A percentile compares a stretch with the other conserved stretches of the same genome.
Conservation (phyloP, 371 early-diverging fungal genomes). For the Rhizopus delemar region DNA sequence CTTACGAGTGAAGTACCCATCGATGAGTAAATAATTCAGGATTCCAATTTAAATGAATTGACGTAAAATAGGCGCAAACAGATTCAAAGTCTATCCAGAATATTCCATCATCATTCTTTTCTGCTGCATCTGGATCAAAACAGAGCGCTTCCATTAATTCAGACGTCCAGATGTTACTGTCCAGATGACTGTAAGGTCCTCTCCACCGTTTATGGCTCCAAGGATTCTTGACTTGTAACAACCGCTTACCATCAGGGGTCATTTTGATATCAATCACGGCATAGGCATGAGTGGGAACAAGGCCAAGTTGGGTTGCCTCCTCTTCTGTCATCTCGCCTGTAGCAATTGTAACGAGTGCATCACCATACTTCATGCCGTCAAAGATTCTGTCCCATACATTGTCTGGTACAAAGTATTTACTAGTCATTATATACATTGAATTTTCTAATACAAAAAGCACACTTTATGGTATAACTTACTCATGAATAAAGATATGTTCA, state of each 20-base stretch:
- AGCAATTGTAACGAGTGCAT: constrained; percentile 66
- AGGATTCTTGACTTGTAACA: constrained; percentile 81
- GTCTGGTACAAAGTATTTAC: constrained; percentile 60
- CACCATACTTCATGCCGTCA: constrained; percentile 69
- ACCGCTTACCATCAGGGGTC: constrained; percentile 27
- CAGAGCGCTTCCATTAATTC: constrained; percentile 63
- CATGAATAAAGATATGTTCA: constrained; percentile 84
- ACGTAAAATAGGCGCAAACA: constrained; percentile 74
- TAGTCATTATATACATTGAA: constrained; percentile 14
- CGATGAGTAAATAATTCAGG: constrained; percentile 69
- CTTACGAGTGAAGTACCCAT: constrained; percentile 62
- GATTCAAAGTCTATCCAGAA: constrained; percentile 90
- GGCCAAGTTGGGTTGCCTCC: constrained; percentile 67
- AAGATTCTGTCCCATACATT: constrained; percentile 75
- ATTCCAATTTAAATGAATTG: constrained; percentile 90
- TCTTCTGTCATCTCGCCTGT: constrained; percentile 73
- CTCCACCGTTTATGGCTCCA: constrained; percentile 90
- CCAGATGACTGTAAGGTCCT: constrained; percentile 78
- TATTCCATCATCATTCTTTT: constrained; percentile 72
- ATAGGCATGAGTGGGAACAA: constrained; percentile 89
- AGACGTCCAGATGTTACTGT: constrained; percentile 71
- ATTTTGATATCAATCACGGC: constrained; percentile 71
- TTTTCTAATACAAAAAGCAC: too few species aligned
- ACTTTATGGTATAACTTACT: constrained; percentile 35
- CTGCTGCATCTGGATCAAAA: constrained; percentile 72